Evolutionary conservation across 2,329 filamentous ascomycete genomes (phyloP).

Genomic region (Plenodomus tracheiphilus): DNA sequence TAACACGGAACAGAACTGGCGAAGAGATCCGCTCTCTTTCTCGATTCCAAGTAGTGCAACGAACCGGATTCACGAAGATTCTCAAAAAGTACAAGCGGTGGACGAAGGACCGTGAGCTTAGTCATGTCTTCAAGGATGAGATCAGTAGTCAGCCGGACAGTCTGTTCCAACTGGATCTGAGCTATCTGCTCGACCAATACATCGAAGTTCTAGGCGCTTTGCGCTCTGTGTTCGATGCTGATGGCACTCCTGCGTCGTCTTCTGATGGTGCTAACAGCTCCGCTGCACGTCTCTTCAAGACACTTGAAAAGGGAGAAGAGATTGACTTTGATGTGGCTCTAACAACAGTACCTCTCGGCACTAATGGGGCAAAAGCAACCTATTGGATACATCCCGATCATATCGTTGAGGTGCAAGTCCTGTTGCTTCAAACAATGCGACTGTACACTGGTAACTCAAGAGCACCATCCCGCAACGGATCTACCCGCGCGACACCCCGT

Average conservation of each 20-base stretch:
- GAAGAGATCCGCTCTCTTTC: slow-evolving; percentile 72
- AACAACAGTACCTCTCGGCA: slow-evolving; percentile 52
- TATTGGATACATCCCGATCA: slow-evolving; percentile 61
- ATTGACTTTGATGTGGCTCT: slow-evolving; percentile 56
- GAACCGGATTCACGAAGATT: slow-evolving; percentile 78
- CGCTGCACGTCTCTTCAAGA: slow-evolving; percentile 44
- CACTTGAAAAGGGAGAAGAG: slow-evolving; percentile 46
- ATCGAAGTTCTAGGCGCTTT: slow-evolving; percentile 51
- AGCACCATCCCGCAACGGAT: slow-evolving; percentile 17
- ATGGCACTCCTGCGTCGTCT: slow-evolving; percentile 17
- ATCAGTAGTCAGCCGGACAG: slow-evolving; percentile 69
- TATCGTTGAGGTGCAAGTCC: slow-evolving; percentile 56
- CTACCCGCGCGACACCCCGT: slow-evolving; percentile 24
- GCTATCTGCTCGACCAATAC: slow-evolving; percentile 54
- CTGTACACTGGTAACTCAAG: slow-evolving; percentile 38
- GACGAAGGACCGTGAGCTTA: slow-evolving; percentile 72
- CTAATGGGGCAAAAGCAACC: slow-evolving; percentile 50
- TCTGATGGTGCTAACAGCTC: slow-evolving; percentile 20
- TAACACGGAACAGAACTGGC: slow-evolving; percentile 56
- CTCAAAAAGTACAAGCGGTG: slow-evolving; percentile 89
- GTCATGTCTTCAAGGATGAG: slow-evolving; percentile 67
- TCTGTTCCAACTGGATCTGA: slow-evolving; percentile 70
- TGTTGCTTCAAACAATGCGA: slow-evolving; percentile 55
- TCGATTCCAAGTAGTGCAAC: slow-evolving; percentile 74
- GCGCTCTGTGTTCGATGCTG: slow-evolving; percentile 48